Base-by-base conservation (phyloP, 306 rosid genomes). In the Vicia sativa region DNA sequence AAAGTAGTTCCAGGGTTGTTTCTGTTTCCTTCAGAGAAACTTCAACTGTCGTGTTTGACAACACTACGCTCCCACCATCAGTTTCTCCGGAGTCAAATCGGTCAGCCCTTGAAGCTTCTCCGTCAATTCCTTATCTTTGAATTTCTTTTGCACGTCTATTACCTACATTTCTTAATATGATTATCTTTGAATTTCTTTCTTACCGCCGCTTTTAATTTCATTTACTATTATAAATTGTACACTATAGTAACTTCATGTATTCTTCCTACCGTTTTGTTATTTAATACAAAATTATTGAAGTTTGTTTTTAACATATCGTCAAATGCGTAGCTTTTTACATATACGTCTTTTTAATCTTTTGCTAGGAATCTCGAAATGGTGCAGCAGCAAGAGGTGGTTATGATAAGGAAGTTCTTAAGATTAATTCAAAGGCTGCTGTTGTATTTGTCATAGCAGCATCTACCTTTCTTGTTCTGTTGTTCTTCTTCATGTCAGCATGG, bases 401-500 rank as follows among this genome's bases (percentile, higher is more conserved):
- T 67, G 74, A 93, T 71, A 77, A 82, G 16, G 96, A 90, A 74
- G 59, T 83, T 73, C 77, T 93, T 69, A 80, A 80, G 77, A 86
- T 93, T 65, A 81, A 78, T 78, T 83, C 83, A 13, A 87, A 64
- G 84, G 87, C 96, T 55, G 99, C 99, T 44, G 35, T 90, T 57
- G 34, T 87, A 59, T 93, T 93, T 81, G 89, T 93, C 65, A 82
- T 90, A 67, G 25, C 80, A 19, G 99, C 97, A 58, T 93, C 99
- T 46, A 74, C 77, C 72, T 84, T 88, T 83, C 85, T 93, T 80
- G 82, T 93, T 78, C 82, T 93, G 34, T 73, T 90, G 61, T 93
- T 79, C 79, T 93, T 90, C 82, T 90, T 90, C 81, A 93, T 90
- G 99, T 93, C 99, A 9, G 67, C 92, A 50, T 93, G 97, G 99